Evolutionary conservation across 768 basidiomycete genomes (phyloP), one percentile per base, ranked within the genome.

Genomic region (Suillus placidus): DNA sequence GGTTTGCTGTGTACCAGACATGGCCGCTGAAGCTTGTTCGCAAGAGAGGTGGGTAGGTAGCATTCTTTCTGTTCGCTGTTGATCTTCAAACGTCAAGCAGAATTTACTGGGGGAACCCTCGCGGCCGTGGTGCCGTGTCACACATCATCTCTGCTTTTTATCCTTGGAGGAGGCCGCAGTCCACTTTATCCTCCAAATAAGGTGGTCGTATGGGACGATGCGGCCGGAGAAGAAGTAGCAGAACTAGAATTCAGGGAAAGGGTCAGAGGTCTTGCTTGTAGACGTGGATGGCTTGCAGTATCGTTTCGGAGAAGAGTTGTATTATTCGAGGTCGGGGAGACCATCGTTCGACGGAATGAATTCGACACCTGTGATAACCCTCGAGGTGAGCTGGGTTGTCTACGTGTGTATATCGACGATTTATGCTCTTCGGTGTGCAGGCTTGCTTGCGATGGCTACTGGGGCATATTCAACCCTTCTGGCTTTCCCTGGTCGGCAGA

Each of bases 131-230:
- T 93, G 16, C 94, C 94, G 3, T 79, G 93, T 63, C 93, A 95
- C 72, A 84, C 88, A 13, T 89, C 93, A 13, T 94, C 93, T 66
- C 80, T 96, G 26, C 81, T 95, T 58, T 94, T 95, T 77, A 87
- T 96, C 56, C 82, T 95, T 63, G 94, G 94, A 58, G 94, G 94
- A 54, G 93, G 94, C 45, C 85, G 88, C 63, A 94, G 92, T 75
- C 94, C 94, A 37, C 85, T 90, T 12, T 96, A 95, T 78, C 92
- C 95, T 35, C 92, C 91, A 35, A 96, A 96, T 79, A 96, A 97
- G 80, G 92, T 95, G 62, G 83, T 96, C 68, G 76, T 97, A 62
- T 96, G 93, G 93, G 91, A 96, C 76, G 94, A 94, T 78, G 84
- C 83, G 4, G 78, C 85, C 4, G 87, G 86, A n/a, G 80, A 81